These are phyloP conservation scores for Anaeramoeba flamelloides DNA, from an alignment of 78 protist genomes.

Conservation along the genomic window DNA sequence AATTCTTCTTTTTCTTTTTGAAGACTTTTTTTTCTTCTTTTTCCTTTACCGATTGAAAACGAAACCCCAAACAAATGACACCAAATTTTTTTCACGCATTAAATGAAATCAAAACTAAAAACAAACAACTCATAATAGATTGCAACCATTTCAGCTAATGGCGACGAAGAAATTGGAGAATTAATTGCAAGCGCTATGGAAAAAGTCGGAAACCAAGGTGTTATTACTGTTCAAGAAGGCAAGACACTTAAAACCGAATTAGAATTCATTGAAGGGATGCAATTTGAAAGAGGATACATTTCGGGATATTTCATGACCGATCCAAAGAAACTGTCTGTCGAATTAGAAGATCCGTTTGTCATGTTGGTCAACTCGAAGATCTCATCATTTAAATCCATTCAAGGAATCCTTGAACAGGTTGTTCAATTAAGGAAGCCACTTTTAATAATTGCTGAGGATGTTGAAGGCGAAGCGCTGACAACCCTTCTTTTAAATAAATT, in stretches of 20 bases:
- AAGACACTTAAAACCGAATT: no score
- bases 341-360: conserved; percentile 62
- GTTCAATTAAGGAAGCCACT: conserved; percentile 42
- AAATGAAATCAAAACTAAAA: no score
- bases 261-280: conserved; percentile 85
- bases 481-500: conserved; percentile 77
- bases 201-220: conserved; percentile 93
- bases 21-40: no score
- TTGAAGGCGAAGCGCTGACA: conserved; percentile 80
- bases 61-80: no score
- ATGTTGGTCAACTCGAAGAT: conserved; percentile 47
- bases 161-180: conserved; percentile 80
- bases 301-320: conserved; percentile 88
- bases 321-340: conserved; percentile 25
- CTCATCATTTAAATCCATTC: conserved; percentile 34
- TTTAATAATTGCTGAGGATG: conserved; percentile 83
- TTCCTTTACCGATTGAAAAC: no score
- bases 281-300: conserved; percentile 88
- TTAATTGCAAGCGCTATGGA: conserved; percentile 92
- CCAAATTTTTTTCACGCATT: no score
- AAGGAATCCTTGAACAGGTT: background rate
- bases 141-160: conserved; percentile 97
- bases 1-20: no score
- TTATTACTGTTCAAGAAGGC: conserved; percentile 93
- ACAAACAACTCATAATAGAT: conserved; percentile 14